Conservation (phyloP, 768 basidiomycete genomes). For the Boletus rufocinnamomeus region DNA sequence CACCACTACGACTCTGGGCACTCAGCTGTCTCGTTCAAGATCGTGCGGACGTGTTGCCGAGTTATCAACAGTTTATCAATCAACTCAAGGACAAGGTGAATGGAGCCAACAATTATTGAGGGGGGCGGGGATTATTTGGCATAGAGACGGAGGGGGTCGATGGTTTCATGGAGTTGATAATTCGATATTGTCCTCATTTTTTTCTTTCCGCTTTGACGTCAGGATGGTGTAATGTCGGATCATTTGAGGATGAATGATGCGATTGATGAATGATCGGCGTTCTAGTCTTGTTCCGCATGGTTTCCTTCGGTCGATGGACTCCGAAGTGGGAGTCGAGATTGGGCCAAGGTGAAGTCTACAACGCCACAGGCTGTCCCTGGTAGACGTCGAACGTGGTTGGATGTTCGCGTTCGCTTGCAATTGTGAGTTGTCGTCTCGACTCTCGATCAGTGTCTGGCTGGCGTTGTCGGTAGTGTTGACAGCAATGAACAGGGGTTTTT, state of each 20-base stretch:
- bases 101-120: slow-evolving; percentile 36
- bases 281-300: not conserved
- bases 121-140: not conserved
- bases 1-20: slow-evolving; percentile 92
- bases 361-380: too few species aligned
- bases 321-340: too few species aligned
- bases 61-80: slow-evolving; percentile 93
- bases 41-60: slow-evolving; percentile 90
- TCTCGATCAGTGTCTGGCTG: too few species aligned
- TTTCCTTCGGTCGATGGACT: not conserved
- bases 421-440: too few species aligned
- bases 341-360: too few species aligned
- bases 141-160: not conserved
- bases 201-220: not conserved
- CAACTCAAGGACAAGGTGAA: slow-evolving; percentile 83
- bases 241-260: not conserved
- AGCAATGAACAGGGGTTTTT: too few species aligned
- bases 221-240: not conserved
- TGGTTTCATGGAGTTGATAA: not conserved
- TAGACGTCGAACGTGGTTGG: too few species aligned
- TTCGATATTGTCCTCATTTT: not conserved
- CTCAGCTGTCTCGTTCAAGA: slow-evolving; percentile 94
- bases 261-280: not conserved
- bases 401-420: too few species aligned
- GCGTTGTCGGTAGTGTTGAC: too few species aligned